phyloP scores from a whole-genome alignment of 352 stramenopile genomes.

The Globisporangium parvum region DNA sequence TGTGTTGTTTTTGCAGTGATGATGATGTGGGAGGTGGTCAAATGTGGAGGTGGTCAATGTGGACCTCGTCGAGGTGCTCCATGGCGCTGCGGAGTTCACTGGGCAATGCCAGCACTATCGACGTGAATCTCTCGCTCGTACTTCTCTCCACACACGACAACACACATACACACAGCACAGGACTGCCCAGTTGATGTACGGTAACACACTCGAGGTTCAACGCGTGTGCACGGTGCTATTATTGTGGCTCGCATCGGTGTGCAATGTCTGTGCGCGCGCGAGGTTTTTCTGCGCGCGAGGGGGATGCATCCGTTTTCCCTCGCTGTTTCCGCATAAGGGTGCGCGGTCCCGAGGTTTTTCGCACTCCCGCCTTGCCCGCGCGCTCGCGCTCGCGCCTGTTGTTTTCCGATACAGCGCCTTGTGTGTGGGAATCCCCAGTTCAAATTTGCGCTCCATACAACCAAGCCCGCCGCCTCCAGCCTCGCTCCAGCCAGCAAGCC shows the following conservation, averaged over 20 bases:
- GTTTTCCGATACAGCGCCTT: slow-evolving; percentile 18
- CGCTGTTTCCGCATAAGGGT: slow-evolving; percentile 11
- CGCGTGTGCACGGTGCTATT: neutral
- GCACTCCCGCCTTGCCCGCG: neutral
- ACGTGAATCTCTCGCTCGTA: too few species aligned
- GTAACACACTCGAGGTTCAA: neutral
- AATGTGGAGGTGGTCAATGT: too few species aligned
- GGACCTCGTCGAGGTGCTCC: too few species aligned
- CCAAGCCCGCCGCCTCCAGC: slow-evolving; percentile 5
- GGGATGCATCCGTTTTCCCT: slow-evolving; percentile 9
- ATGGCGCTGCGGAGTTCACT: too few species aligned
- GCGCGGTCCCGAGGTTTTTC: slow-evolving; percentile 15
- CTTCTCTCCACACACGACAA: too few species aligned
- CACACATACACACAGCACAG: neutral
- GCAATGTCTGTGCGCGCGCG: neutral
- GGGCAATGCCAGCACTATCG: too few species aligned
- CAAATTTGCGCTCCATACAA: slow-evolving; percentile 55
- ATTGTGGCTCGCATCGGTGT: neutral
- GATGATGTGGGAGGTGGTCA: too few species aligned
- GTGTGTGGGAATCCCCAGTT: slow-evolving; percentile 39
- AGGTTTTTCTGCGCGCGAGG: slow-evolving; percentile 3
- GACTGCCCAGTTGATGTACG: neutral
- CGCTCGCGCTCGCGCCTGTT: slow-evolving; percentile 6
- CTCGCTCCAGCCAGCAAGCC: neutral
- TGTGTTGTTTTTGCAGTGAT: too few species aligned